phyloP scores from a whole-genome alignment of 345 rosid species.

The Eucalyptus paniculata region DNA sequence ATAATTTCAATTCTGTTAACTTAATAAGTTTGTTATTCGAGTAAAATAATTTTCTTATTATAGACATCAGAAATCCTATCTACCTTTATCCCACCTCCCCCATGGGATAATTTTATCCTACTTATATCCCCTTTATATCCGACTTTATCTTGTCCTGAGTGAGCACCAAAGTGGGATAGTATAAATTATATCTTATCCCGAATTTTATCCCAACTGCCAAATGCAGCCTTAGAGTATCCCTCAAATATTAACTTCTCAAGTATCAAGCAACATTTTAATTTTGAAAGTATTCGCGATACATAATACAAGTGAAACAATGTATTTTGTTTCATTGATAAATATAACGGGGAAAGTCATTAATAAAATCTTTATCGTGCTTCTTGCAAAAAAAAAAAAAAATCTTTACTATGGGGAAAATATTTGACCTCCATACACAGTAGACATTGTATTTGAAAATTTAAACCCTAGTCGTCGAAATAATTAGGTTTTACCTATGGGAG shows the following conservation, averaged over 20 bases:
- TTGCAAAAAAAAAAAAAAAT: background rate
- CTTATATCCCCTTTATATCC: no score
- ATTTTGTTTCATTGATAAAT: no score
- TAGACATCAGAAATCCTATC: no score
- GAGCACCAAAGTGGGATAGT: no score
- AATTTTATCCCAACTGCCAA: no score
- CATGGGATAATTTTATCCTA: no score
- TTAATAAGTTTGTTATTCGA: no score
- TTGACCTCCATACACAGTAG: background rate
- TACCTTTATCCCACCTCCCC: no score
- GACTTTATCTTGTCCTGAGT: no score
- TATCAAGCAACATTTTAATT: background rate
- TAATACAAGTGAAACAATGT: background rate
- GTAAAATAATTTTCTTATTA: no score
- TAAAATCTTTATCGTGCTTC: background rate
- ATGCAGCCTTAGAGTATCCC: background rate
- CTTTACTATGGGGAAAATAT: background rate
- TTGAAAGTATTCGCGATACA: background rate
- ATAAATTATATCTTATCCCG: no score
- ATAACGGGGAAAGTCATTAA: background rate
- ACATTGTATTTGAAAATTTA: background rate
- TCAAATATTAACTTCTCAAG: background rate
- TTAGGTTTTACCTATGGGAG: background rate
- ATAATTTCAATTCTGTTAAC: no score
- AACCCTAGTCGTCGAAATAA: background rate